Conservation (phyloP, 768 basidiomycete species). For the Hemileccinum rubropunctum region DNA sequence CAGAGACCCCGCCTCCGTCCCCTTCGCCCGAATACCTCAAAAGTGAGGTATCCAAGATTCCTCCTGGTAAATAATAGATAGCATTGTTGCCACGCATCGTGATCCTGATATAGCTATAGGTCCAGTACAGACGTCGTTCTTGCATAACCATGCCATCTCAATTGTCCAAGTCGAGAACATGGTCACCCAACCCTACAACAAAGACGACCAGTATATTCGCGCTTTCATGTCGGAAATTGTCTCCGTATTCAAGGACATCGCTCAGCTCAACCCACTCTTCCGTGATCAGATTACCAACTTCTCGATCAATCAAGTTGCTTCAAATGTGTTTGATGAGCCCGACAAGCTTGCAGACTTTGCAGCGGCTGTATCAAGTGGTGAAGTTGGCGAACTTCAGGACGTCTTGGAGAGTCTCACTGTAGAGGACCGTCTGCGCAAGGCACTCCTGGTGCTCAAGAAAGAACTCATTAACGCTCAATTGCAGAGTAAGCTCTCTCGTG, state of each 20-base stretch:
- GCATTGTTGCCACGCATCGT: neutral
- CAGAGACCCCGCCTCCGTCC: slow-evolving; percentile 36
- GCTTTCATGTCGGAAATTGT: slow-evolving; percentile 97
- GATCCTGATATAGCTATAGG: slow-evolving; percentile 32
- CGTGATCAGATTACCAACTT: slow-evolving; percentile 98
- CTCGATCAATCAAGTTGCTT: slow-evolving; percentile 86
- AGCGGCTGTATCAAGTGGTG: slow-evolving; percentile 92
- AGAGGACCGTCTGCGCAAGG: slow-evolving; percentile 86
- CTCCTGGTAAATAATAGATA: slow-evolving; percentile 16
- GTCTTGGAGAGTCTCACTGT: slow-evolving; percentile 86
- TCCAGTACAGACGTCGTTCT: slow-evolving; percentile 80
- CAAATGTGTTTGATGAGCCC: slow-evolving; percentile 95
- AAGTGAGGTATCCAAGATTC: slow-evolving; percentile 19
- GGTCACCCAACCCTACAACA: slow-evolving; percentile 75
- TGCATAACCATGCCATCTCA: slow-evolving; percentile 78
- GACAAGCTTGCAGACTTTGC: slow-evolving; percentile 98
- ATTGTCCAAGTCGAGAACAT: slow-evolving; percentile 89
- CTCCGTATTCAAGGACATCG: slow-evolving; percentile 97
- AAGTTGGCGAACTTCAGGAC: slow-evolving; percentile 88
- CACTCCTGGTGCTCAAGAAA: slow-evolving; percentile 92
- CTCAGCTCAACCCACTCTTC: slow-evolving; percentile 95
- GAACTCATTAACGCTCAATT: slow-evolving; percentile 96
- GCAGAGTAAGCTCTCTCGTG: slow-evolving; percentile 87
- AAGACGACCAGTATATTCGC: slow-evolving; percentile 92
- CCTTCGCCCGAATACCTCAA: slow-evolving; percentile 20